Evolutionary conservation across 176 grass and related monocot genomes (phyloP).

Genomic region (Carex cristatella): DNA sequence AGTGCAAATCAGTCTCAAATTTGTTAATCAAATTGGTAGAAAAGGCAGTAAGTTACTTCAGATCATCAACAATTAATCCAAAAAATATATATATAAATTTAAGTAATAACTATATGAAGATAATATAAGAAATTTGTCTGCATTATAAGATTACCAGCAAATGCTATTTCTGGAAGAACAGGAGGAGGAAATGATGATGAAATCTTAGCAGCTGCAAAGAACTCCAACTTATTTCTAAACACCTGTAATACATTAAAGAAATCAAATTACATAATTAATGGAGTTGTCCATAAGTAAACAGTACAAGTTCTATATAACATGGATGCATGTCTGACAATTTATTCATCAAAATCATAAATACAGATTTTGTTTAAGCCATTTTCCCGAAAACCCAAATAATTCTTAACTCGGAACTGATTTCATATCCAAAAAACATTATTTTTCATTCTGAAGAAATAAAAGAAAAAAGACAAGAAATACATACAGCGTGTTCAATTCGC

Average conservation of each 20-base stretch:
- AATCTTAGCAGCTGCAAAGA: slow-evolving; percentile 85
- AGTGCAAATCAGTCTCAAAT: not conserved
- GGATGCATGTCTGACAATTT: not conserved
- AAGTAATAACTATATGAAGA: not conserved
- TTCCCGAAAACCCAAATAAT: not conserved
- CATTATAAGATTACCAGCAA: slow-evolving; percentile 60
- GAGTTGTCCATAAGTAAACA: not conserved
- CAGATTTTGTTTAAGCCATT: not conserved
- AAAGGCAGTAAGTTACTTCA: too few species aligned
- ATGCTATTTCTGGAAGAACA: slow-evolving; percentile 88
- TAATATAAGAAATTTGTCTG: not conserved
- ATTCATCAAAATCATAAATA: not conserved
- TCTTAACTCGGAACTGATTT: not conserved
- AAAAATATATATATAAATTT: not conserved
- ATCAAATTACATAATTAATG: not conserved
- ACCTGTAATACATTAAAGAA: slow-evolving; percentile 34
- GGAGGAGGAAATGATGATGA: slow-evolving; percentile 79
- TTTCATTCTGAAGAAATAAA: not conserved
- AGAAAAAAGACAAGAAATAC: not conserved
- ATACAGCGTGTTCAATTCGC: slow-evolving; percentile 80
- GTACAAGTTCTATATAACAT: not conserved
- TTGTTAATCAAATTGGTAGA: not conserved
- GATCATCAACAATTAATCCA: not conserved
- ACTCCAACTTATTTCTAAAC: slow-evolving; percentile 93
- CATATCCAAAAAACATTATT: not conserved